phyloP scores from a whole-genome alignment of 768 basidiomycete species.

The Rhizopogon salebrosus region DNA sequence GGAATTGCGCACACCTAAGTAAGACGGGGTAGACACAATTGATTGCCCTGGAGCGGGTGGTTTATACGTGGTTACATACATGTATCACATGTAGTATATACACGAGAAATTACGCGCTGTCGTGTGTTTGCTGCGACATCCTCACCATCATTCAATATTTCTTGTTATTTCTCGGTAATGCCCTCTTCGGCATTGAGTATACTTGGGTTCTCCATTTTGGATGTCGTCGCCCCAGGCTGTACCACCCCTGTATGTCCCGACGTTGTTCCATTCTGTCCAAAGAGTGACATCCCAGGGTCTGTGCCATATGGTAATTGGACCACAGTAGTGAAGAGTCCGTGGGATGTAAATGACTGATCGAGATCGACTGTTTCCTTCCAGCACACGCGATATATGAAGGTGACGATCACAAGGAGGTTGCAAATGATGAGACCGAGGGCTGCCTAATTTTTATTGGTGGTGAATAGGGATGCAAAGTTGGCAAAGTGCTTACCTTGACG shows the following conservation, averaged over 20 bases:
- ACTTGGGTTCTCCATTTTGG: background rate
- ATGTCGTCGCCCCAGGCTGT: background rate
- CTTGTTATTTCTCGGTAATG: background rate
- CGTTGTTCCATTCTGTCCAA: background rate
- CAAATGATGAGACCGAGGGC: slow-evolving; percentile 21
- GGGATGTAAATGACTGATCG: background rate
- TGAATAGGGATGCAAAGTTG: background rate
- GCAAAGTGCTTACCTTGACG: slow-evolving; percentile 15
- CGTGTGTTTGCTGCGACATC: background rate
- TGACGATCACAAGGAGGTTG: slow-evolving; percentile 21
- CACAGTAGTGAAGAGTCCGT: background rate
- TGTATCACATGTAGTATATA: too few relatives aligned
- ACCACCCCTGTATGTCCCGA: background rate
- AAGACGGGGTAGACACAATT: too few relatives aligned
- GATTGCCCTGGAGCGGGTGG: too few relatives aligned
- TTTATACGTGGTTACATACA: too few relatives aligned
- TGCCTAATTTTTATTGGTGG: slow-evolving; percentile 5
- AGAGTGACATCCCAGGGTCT: background rate
- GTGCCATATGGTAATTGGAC: background rate
- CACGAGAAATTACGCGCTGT: too few relatives aligned
- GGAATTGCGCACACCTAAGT: too few relatives aligned
- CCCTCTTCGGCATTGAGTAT: background rate
- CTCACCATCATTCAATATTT: background rate
- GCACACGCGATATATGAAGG: slow-evolving; percentile 16
- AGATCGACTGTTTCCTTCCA: slow-evolving; percentile 1